Evolutionary conservation across 2,329 filamentous ascomycete species (phyloP).

Genomic region (Stachybotrys echinatus): DNA sequence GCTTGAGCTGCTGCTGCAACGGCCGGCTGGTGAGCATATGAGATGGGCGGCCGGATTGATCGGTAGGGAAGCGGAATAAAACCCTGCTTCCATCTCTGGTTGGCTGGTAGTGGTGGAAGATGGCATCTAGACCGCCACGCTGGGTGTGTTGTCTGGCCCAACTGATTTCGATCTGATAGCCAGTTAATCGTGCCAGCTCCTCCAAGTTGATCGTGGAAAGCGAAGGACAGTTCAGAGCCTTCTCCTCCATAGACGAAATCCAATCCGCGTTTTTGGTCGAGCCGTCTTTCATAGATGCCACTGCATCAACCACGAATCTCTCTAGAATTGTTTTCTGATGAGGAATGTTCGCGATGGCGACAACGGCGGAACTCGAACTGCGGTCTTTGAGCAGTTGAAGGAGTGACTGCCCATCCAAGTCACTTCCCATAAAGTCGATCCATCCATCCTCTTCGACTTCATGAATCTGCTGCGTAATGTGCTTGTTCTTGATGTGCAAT

Average conservation of each 20-base stretch:
- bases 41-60: slow-evolving; percentile 5
- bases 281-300: neutral
- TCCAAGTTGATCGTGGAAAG: slow-evolving; percentile 12
- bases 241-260: slow-evolving; percentile 2
- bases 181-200: slow-evolving; percentile 20
- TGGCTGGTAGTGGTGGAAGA: slow-evolving; percentile 28
- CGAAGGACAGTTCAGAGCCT: slow-evolving; percentile 3
- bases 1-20: slow-evolving; percentile 1
- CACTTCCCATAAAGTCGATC: slow-evolving; percentile 12
- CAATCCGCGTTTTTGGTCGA: slow-evolving; percentile 3
- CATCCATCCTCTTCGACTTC: slow-evolving; percentile 7
- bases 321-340: slow-evolving; percentile 24
- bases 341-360: slow-evolving; percentile 18
- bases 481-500: slow-evolving; percentile 8
- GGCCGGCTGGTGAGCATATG: slow-evolving; percentile 7
- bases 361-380: neutral
- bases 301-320: slow-evolving; percentile 9
- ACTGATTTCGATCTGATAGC: slow-evolving; percentile 40
- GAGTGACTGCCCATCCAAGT: slow-evolving; percentile 4
- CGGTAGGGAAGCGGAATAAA: slow-evolving; percentile 16
- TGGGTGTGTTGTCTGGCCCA: slow-evolving; percentile 34
- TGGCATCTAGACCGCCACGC: slow-evolving; percentile 17
- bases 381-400: neutral
- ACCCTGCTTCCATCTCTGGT: neutral
- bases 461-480: slow-evolving; percentile 1